Percentiles rank a stretch among this genome's conserved stretches.
Evolutionary conservation across 2,329 filamentous ascomycete genomes (phyloP).

Genomic region (Hypoxylon sp.): DNA sequence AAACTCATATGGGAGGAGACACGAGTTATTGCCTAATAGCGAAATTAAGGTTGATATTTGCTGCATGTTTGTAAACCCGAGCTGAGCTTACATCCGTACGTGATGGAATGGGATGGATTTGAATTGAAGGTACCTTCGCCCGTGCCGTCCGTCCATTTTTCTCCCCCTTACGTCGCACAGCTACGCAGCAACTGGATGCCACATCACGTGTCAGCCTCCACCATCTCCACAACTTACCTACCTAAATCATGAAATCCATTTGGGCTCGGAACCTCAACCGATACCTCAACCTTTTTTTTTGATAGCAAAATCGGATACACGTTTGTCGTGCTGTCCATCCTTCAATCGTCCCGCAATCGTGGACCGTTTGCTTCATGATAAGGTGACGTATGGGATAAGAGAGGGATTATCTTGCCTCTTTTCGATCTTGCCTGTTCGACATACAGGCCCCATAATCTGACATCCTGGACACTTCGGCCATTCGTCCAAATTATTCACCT

Average conservation of each 20-base stretch:
- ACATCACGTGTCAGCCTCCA: conserved; percentile 36
- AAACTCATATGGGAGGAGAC: neutral
- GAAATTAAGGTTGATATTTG: conserved; percentile 3
- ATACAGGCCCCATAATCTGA: conserved; percentile 1
- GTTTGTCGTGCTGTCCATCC: conserved; percentile 32
- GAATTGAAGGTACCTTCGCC: conserved; percentile 8
- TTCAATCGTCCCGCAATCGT: conserved; percentile 5
- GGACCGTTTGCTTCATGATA: conserved; percentile 7
- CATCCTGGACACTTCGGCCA: conserved; percentile 12
- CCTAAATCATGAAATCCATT: conserved; percentile 39
- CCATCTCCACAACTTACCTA: conserved; percentile 38
- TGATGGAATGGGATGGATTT: conserved; percentile 12
- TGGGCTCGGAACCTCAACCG: conserved; percentile 41
- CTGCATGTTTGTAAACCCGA: conserved; percentile 6
- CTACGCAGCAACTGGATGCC: neutral
- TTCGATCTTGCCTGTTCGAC: neutral
- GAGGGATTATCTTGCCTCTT: conserved; percentile 4
- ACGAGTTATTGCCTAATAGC: neutral
- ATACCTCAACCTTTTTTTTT: conserved; percentile 31
- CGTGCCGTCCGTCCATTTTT: neutral
- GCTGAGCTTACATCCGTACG: neutral
- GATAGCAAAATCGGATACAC: conserved; percentile 24
- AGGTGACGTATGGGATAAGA: conserved; percentile 15
- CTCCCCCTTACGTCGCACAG: conserved; percentile 31
- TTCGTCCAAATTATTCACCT: conserved; percentile 13